Evolutionary conservation across 1,284 basidiomycete species (phyloP).

Genomic region (Lentinus polychrous): DNA sequence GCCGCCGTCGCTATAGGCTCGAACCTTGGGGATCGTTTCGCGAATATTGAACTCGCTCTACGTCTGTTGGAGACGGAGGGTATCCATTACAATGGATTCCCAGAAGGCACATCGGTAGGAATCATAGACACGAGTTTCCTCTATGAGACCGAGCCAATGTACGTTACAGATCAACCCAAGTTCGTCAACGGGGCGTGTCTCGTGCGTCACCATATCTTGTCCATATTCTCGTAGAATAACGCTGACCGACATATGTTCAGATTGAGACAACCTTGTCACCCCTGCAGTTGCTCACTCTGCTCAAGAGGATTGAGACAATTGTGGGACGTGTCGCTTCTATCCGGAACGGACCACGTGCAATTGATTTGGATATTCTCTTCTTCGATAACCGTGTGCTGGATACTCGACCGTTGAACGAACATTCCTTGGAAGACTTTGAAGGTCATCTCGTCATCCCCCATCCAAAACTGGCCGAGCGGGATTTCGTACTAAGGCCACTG

Average conservation of each 20-base stretch:
- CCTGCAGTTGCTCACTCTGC: constrained; percentile 48
- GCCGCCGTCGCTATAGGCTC: constrained; percentile 82
- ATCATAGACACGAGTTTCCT: constrained; percentile 84
- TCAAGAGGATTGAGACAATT: constrained; percentile 71
- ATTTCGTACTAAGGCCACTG: constrained; percentile 88
- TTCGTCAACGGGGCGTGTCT: constrained; percentile 92
- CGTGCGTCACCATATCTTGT: constrained; percentile 38
- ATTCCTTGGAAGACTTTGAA: constrained; percentile 43
- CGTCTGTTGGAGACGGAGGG: constrained; percentile 45
- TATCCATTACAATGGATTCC: constrained; percentile 18
- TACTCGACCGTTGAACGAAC: constrained; percentile 39
- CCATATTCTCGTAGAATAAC: constrained; percentile 1
- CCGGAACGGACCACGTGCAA: constrained; percentile 82
- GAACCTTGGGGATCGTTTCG: constrained; percentile 84
- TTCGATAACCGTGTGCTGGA: constrained; percentile 67
- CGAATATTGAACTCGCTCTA: constrained; percentile 78
- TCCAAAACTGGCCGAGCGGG: constrained; percentile 73
- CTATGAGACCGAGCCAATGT: constrained; percentile 96
- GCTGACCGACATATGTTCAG: constrained; percentile 30
- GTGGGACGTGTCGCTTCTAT: constrained; percentile 83
- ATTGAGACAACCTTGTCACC: constrained; percentile 72
- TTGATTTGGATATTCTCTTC: constrained; percentile 88
- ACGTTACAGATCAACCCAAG: constrained; percentile 81
- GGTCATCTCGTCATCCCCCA: constrained; percentile 82
- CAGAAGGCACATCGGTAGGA: constrained; percentile 23